phyloP scores from a whole-genome alignment of 106 monocot genomes.

The Narthecium ossifragum region DNA sequence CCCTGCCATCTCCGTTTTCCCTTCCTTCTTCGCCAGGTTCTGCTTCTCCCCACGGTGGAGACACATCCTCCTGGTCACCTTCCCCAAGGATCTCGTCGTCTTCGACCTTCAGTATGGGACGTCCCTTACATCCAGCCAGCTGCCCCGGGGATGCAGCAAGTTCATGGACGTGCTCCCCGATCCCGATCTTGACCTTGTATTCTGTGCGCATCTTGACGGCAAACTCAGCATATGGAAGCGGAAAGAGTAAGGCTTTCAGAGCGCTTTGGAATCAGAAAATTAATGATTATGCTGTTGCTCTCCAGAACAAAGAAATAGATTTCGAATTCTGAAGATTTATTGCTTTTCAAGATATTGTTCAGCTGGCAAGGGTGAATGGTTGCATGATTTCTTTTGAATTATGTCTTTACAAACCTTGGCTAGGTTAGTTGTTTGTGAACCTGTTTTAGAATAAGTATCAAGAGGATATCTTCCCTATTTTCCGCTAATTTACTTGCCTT shows the following conservation, averaged over 20 bases:
- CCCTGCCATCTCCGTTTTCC: slow-evolving; percentile 62
- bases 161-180: slow-evolving; percentile 79
- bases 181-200: slow-evolving; percentile 65
- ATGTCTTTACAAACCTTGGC: too few species aligned
- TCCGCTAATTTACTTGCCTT: too few species aligned
- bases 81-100: slow-evolving; percentile 75
- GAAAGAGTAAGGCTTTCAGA: slow-evolving; percentile 75
- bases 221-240: slow-evolving; percentile 90
- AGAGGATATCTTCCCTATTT: too few species aligned
- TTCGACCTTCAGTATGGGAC: slow-evolving; percentile 81
- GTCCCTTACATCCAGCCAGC: slow-evolving; percentile 31
- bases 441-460: too few species aligned
- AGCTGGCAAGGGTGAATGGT: too few species aligned
- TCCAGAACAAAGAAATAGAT: too few species aligned
- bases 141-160: slow-evolving; percentile 70
- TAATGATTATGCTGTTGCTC: too few species aligned
- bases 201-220: slow-evolving; percentile 84
- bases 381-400: too few species aligned
- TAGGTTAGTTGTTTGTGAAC: too few species aligned
- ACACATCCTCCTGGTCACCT: slow-evolving; percentile 51
- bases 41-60: slow-evolving; percentile 88
- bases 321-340: too few species aligned
- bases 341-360: too few species aligned
- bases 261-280: too few species aligned
- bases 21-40: slow-evolving; percentile 37